Evolutionary conservation across 1,139 yeast genomes (phyloP).

Genomic region (Kurtzmaniella quercitrusa): DNA sequence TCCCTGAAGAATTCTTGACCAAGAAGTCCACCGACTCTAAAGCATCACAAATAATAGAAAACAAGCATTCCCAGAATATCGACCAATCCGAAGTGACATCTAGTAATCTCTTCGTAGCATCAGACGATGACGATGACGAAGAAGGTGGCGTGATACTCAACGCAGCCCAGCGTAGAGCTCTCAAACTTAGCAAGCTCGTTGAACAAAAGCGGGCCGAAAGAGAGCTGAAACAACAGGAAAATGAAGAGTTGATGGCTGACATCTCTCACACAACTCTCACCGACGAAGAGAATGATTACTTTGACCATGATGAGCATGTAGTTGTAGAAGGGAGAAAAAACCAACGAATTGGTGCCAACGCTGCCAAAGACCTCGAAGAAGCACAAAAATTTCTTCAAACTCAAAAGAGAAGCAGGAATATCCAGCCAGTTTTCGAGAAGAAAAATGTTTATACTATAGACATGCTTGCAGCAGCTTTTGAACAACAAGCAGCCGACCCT

Average conservation of each 20-base stretch:
- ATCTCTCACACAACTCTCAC: slow-evolving; percentile 32
- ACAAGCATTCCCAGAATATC: background rate
- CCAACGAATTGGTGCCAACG: slow-evolving; percentile 15
- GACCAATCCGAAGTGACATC: background rate
- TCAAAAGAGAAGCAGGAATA: slow-evolving; percentile 31
- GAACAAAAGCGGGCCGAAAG: slow-evolving; percentile 21
- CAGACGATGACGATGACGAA: slow-evolving; percentile 9
- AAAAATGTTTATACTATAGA: slow-evolving; percentile 28
- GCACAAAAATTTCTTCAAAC: slow-evolving; percentile 33
- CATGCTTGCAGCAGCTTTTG: slow-evolving; percentile 30
- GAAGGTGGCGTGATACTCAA: slow-evolving; percentile 12
- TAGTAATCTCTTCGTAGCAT: slow-evolving; percentile 5
- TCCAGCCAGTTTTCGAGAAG: slow-evolving; percentile 30
- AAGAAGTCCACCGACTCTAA: background rate
- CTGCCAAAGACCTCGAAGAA: slow-evolving; percentile 27
- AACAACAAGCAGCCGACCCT: background rate
- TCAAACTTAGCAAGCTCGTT: slow-evolving; percentile 19
- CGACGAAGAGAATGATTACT: slow-evolving; percentile 39
- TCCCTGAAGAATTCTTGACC: background rate
- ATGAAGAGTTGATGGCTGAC: slow-evolving; percentile 26
- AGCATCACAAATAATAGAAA: too few species aligned
- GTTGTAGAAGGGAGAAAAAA: slow-evolving; percentile 10
- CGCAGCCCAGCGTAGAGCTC: slow-evolving; percentile 17
- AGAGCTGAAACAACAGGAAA: slow-evolving; percentile 12
- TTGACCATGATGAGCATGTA: slow-evolving; percentile 17